A percentile compares a stretch with the other conserved stretches of the same genome.
Evolutionary conservation across 768 basidiomycete genomes (phyloP).

Genomic region (Phylloporus sp.): DNA sequence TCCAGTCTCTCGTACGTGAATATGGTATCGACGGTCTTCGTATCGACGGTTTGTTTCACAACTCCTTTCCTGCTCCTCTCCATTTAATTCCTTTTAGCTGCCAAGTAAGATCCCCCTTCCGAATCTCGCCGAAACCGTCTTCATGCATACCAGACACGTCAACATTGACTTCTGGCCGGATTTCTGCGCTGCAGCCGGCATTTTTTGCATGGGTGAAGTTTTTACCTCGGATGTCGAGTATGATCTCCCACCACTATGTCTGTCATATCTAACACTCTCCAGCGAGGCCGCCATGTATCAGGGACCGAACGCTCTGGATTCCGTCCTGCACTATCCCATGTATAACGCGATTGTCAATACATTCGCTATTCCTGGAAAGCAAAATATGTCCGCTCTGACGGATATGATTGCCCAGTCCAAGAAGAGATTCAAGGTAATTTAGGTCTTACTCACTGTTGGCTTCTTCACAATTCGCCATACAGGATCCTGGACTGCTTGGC

Average conservation of each 20-base stretch:
- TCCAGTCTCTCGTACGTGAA: not conserved
- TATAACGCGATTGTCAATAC: conserved; percentile 60
- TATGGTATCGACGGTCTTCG: not conserved
- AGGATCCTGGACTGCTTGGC: conserved; percentile 43
- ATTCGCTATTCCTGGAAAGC: conserved; percentile 67
- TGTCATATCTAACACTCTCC: conserved; percentile 13
- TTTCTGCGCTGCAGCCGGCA: conserved; percentile 66
- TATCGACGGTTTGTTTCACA: not conserved
- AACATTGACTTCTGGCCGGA: not conserved
- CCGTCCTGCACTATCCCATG: conserved; percentile 69
- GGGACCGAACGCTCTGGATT: conserved; percentile 58
- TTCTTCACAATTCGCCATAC: not conserved
- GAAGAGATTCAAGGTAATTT: conserved; percentile 43
- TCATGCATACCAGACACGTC: not conserved
- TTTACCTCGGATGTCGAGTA: conserved; percentile 38
- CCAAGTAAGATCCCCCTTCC: not conserved
- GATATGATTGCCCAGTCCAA: conserved; percentile 52
- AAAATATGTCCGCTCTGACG: conserved; percentile 56
- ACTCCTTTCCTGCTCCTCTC: not conserved
- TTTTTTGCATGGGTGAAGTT: conserved; percentile 87
- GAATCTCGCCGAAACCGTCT: not conserved
- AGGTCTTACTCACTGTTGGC: not conserved
- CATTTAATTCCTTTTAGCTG: not conserved
- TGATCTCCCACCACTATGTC: not conserved
- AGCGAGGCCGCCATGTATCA: conserved; percentile 59